A percentile compares a stretch with the other conserved stretches of the same genome.
These are phyloP conservation scores for Crotalaria pallida DNA, from an alignment of 306 rosid species.

Conservation along the genomic window DNA sequence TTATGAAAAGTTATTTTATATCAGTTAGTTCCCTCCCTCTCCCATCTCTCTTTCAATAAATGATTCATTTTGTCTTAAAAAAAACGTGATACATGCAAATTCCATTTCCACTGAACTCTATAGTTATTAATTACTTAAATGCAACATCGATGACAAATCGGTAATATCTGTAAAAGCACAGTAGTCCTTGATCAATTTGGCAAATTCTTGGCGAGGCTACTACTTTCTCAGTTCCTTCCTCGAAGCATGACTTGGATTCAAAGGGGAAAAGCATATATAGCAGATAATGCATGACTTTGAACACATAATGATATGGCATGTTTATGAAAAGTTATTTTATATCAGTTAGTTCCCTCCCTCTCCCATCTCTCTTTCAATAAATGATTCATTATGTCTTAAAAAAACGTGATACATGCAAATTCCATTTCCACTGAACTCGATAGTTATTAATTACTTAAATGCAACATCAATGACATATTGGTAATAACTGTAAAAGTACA, in stretches of 20 bases:
- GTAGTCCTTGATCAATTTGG: background rate
- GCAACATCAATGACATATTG: background rate
- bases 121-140: background rate
- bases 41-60: background rate
- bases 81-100: background rate
- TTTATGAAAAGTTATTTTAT: background rate
- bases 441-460: background rate
- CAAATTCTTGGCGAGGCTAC: background rate
- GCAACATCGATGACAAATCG: background rate
- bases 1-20: background rate
- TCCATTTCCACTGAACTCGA: background rate
- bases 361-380: background rate
- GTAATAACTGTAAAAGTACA: background rate
- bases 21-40: background rate
- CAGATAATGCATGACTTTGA: background rate
- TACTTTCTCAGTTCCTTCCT: background rate
- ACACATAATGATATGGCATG: background rate
- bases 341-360: background rate
- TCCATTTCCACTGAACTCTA: background rate
- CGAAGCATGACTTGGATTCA: background rate
- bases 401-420: background rate
- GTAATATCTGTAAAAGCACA: background rate
- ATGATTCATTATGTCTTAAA: background rate
- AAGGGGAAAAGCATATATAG: no score
- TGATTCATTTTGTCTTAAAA: background rate